These are phyloP conservation scores for Cucumis melo DNA, from an alignment of 306 rosid genomes.

Conservation along the genomic window DNA sequence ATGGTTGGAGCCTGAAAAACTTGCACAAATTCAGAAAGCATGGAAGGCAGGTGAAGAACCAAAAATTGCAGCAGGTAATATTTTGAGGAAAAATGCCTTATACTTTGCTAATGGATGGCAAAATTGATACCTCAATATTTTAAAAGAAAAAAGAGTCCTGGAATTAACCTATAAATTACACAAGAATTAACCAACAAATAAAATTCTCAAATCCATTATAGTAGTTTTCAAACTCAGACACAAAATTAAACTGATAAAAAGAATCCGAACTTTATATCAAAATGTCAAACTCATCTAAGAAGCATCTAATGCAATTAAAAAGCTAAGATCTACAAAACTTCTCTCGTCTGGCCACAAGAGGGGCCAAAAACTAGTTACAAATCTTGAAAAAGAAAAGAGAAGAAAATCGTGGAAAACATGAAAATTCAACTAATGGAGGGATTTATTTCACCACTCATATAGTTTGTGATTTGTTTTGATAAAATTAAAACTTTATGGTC, in stretches of 20 bases:
- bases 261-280: neutral
- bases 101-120: neutral
- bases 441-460: neutral
- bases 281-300: neutral
- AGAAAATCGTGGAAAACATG: neutral
- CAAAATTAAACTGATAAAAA: neutral
- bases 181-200: neutral
- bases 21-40: constrained; percentile 83
- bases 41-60: constrained; percentile 99
- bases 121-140: neutral
- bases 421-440: neutral
- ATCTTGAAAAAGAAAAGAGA: neutral
- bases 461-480: neutral
- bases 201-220: neutral
- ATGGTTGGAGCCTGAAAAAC: constrained; percentile 99
- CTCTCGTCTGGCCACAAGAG: neutral
- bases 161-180: neutral
- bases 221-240: neutral
- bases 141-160: neutral
- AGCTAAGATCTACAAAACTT: neutral
- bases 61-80: constrained; percentile 90
- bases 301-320: neutral
- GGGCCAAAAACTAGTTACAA: neutral
- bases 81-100: neutral
- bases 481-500: neutral